Evolutionary conservation across 2,329 filamentous ascomycete genomes (phyloP).

Genomic region (Scorias spongiosa): DNA sequence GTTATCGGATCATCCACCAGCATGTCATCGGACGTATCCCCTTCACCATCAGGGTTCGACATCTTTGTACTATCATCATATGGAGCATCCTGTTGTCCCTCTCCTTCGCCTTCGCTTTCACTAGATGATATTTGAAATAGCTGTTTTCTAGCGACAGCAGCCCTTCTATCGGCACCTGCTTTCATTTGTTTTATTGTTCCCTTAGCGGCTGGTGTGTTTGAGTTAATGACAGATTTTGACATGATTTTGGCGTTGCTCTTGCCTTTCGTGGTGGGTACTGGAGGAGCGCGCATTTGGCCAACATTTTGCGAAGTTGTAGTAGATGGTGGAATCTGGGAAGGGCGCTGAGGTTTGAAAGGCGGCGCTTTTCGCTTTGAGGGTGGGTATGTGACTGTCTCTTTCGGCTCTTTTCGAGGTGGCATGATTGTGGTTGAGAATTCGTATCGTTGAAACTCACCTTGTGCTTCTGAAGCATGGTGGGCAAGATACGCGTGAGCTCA

Average conservation of each 20-base stretch:
- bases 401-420: slow-evolving; percentile 18
- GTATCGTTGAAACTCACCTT: no score
- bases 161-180: neutral
- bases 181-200: neutral
- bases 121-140: neutral
- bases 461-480: no score
- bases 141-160: neutral
- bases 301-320: slow-evolving; percentile 31
- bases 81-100: neutral
- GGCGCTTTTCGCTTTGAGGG: slow-evolving; percentile 18
- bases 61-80: neutral
- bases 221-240: slow-evolving; percentile 55
- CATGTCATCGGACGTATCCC: slow-evolving; percentile 8
- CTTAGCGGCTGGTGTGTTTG: slow-evolving; percentile 46
- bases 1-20: slow-evolving; percentile 12
- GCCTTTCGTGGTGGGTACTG: neutral
- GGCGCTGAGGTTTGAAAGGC: slow-evolving; percentile 19
- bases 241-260: neutral
- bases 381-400: slow-evolving; percentile 19
- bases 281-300: neutral
- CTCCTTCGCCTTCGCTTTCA: neutral
- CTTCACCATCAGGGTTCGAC: neutral
- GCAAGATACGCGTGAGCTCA: no score
- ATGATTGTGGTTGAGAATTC: slow-evolving; percentile 3
- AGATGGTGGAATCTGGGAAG: slow-evolving; percentile 11